Conservation (phyloP, 176 grass and related monocot species). For the Aegilops speltoides region DNA sequence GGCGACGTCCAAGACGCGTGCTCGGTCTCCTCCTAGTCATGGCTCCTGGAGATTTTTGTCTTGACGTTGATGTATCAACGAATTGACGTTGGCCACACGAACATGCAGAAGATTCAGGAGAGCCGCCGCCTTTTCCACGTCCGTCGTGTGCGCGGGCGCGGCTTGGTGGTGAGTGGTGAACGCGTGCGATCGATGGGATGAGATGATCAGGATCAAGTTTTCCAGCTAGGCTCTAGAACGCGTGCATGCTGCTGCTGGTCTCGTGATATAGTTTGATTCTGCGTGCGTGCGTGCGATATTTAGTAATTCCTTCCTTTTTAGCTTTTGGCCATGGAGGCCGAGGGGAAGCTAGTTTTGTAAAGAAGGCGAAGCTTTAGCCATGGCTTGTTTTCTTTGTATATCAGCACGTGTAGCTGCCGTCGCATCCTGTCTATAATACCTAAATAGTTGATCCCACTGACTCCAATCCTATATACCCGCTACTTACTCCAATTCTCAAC, state of each 20-base stretch:
- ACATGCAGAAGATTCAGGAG: slow-evolving; percentile 20
- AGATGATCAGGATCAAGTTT: neutral
- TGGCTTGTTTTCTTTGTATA: neutral
- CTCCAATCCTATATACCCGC: too few relatives aligned
- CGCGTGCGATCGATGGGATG: neutral
- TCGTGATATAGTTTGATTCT: neutral
- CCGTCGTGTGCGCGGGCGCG: neutral
- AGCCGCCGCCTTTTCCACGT: neutral
- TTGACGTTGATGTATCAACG: neutral
- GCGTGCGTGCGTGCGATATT: neutral
- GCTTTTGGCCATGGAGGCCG: neutral
- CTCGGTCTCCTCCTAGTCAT: slow-evolving; percentile 6
- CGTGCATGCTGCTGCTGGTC: neutral
- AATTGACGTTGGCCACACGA: slow-evolving; percentile 19
- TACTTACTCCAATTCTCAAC: too few relatives aligned
- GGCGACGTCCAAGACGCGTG: neutral
- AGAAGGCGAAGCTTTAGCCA: too few relatives aligned
- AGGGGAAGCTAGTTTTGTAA: too few relatives aligned
- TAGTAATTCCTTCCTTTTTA: neutral
- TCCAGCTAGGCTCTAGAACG: neutral
- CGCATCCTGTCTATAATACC: too few relatives aligned
- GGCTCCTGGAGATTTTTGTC: neutral
- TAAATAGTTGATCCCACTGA: too few relatives aligned
- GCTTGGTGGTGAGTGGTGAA: neutral
- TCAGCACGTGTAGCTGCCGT: neutral